These are phyloP conservation scores for Eucalyptus globulus DNA, from an alignment of 345 rosid genomes.

Conservation along the genomic window DNA sequence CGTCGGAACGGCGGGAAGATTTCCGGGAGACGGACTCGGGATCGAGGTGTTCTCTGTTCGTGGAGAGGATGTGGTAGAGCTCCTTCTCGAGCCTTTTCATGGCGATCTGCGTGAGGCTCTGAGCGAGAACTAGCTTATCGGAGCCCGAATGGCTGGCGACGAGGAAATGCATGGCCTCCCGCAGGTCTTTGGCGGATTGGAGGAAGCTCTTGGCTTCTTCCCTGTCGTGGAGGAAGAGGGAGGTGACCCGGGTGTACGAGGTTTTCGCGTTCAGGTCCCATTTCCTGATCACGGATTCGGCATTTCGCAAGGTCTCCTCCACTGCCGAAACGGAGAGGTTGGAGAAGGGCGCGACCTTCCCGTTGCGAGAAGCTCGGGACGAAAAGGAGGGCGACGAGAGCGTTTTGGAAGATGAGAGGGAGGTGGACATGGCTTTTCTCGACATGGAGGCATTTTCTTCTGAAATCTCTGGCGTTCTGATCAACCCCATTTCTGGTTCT, in stretches of 20 bases:
- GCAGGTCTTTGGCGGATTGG: constrained; percentile 21
- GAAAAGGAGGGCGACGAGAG: background rate
- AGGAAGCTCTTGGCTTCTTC: constrained; percentile 43
- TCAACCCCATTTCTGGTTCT: background rate
- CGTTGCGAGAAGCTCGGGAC: background rate
- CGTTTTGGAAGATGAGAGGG: background rate
- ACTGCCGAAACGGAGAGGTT: constrained; percentile 1
- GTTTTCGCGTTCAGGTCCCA: constrained; percentile 36
- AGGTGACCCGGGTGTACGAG: constrained; percentile 10
- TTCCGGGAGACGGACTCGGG: background rate
- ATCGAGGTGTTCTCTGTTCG: background rate
- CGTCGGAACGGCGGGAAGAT: background rate
- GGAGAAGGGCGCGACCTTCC: background rate
- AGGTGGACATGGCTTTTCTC: background rate
- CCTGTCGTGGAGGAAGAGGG: constrained; percentile 22
- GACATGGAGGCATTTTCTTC: background rate
- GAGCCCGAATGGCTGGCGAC: constrained; percentile 25
- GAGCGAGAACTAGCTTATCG: constrained; percentile 34
- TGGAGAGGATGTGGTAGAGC: constrained; percentile 2
- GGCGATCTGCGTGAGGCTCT: constrained; percentile 2
- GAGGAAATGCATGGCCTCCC: constrained; percentile 41
- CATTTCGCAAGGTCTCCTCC: constrained; percentile 30
- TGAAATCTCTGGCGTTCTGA: background rate
- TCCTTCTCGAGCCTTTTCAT: constrained; percentile 11
- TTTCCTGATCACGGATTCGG: constrained; percentile 39